Percentiles rank a stretch among this genome's conserved stretches.
Conservation (phyloP, 306 rosid species). For the Astragalus membranaceus region DNA sequence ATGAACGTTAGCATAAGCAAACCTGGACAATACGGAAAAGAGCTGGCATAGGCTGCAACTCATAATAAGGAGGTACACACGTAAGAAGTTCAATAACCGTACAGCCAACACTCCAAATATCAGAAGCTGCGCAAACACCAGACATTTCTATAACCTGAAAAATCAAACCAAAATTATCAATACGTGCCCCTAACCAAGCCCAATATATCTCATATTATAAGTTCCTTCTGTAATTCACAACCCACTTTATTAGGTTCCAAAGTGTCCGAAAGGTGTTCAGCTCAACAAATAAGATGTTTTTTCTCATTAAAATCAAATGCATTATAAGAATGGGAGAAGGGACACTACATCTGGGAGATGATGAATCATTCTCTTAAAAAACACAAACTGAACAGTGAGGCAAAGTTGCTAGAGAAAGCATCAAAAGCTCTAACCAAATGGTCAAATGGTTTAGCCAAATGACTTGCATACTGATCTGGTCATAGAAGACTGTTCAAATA, state of each 20-base stretch:
- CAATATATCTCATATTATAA: constrained; percentile 14
- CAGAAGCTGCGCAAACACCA: constrained; percentile 99
- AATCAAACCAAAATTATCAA: constrained; percentile 21
- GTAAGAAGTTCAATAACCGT: constrained; percentile 98
- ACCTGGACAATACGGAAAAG: constrained; percentile 99
- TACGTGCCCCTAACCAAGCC: constrained; percentile 5
- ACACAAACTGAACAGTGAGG: constrained; percentile 12
- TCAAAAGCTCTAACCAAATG: neutral
- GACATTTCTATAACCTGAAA: constrained; percentile 99
- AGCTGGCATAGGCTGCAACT: constrained; percentile 99
- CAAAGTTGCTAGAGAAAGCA: constrained; percentile 3
- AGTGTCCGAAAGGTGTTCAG: constrained; percentile 12
- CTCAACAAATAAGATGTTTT: neutral
- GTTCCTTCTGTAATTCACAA: constrained; percentile 5
- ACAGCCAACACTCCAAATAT: constrained; percentile 99
- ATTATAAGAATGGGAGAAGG: neutral
- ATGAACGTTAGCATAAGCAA: neutral
- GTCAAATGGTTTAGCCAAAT: neutral
- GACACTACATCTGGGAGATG: constrained; percentile 9
- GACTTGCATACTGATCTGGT: neutral
- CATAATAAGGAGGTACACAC: constrained; percentile 95
- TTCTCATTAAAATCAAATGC: constrained; percentile 10
- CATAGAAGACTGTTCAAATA: neutral
- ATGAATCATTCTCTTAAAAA: neutral
- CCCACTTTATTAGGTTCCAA: neutral